Percentiles rank a stretch among this genome's conserved stretches.
Conservation (phyloP, 345 rosid genomes). For the Syzygium oleosum region DNA sequence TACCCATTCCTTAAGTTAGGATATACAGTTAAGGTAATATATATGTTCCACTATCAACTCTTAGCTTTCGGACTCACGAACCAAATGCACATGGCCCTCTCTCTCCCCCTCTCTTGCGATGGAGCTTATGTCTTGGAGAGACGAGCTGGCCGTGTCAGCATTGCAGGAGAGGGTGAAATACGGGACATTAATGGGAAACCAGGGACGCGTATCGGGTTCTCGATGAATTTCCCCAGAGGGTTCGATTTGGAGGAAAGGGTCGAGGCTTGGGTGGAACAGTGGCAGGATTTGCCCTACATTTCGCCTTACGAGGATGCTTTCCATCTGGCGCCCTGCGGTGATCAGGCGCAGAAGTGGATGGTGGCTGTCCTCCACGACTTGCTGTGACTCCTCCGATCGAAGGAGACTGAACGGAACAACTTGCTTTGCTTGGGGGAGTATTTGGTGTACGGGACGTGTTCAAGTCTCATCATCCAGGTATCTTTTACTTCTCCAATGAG, state of each 20-base stretch:
- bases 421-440: conserved; percentile 52
- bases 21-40: background rate
- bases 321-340: conserved; percentile 46
- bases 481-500: conserved; percentile 76
- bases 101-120: conserved; percentile 16
- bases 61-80: background rate
- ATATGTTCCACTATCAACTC: background rate
- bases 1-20: background rate
- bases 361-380: conserved; percentile 77
- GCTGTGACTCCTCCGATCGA: conserved; percentile 47
- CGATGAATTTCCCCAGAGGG: conserved; percentile 69
- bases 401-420: conserved; percentile 71
- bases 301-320: conserved; percentile 68
- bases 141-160: conserved; percentile 48
- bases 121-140: conserved; percentile 41
- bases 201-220: conserved; percentile 41
- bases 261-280: conserved; percentile 59
- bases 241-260: conserved; percentile 53
- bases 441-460: conserved; percentile 54
- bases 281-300: conserved; percentile 75
- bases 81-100: background rate
- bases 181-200: conserved; percentile 10
- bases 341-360: conserved; percentile 72
- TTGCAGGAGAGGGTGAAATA: conserved; percentile 44
- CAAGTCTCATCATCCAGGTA: conserved; percentile 67